A percentile compares a stretch with the other conserved stretches of the same genome.
phyloP scores from a whole-genome alignment of 1,139 yeast species.

The Yamadazyma songkhlaensis region DNA sequence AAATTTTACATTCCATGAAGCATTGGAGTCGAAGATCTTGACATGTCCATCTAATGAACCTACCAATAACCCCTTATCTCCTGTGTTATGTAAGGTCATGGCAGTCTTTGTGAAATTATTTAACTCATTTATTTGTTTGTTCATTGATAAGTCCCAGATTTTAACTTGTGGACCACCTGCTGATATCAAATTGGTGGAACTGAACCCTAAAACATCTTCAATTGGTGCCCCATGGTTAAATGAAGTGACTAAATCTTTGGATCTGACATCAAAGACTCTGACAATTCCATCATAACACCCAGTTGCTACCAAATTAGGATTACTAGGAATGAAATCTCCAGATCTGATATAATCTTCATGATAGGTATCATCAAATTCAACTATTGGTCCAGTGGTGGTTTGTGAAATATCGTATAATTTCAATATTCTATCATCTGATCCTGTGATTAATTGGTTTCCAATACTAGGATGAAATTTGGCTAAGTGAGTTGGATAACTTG shows the following conservation, averaged over 20 bases:
- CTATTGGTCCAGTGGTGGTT: slow-evolving; percentile 59
- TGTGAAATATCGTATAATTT: slow-evolving; percentile 88
- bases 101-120: slow-evolving; percentile 91
- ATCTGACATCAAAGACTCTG: slow-evolving; percentile 83
- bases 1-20: slow-evolving; percentile 84
- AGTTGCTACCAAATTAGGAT: slow-evolving; percentile 74
- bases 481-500: slow-evolving; percentile 86
- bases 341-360: slow-evolving; percentile 90
- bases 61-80: slow-evolving; percentile 75
- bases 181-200: slow-evolving; percentile 74
- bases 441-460: slow-evolving; percentile 73
- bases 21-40: slow-evolving; percentile 79
- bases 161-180: slow-evolving; percentile 88
- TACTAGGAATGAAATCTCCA: slow-evolving; percentile 72
- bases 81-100: slow-evolving; percentile 72
- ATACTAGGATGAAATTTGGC: slow-evolving; percentile 85
- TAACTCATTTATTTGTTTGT: slow-evolving; percentile 59
- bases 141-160: slow-evolving; percentile 89
- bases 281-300: slow-evolving; percentile 93
- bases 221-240: slow-evolving; percentile 58
- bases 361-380: slow-evolving; percentile 57
- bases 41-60: slow-evolving; percentile 98
- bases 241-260: slow-evolving; percentile 36
- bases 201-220: slow-evolving; percentile 79
- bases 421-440: slow-evolving; percentile 87